Evolutionary conservation across 768 basidiomycete species (phyloP).

Genomic region (Gyrodon lividus): DNA sequence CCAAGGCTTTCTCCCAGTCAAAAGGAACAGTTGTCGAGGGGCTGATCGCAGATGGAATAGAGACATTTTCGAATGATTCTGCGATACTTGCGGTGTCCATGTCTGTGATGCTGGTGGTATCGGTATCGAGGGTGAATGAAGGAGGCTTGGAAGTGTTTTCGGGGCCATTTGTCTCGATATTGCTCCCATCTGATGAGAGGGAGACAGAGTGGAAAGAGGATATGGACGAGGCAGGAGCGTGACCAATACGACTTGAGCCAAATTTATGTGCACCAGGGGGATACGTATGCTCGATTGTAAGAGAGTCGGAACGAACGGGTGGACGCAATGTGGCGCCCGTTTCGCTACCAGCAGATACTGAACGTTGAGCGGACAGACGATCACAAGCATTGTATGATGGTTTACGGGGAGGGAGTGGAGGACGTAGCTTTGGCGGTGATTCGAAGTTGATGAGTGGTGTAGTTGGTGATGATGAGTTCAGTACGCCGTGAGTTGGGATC

Average conservation of each 20-base stretch:
- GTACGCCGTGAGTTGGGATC: not conserved
- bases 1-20: constrained; percentile 52
- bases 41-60: constrained; percentile 51
- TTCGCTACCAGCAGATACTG: constrained; percentile 16
- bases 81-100: constrained; percentile 56
- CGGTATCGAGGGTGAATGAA: constrained; percentile 47
- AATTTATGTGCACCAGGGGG: constrained; percentile 42
- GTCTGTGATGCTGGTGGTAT: constrained; percentile 35
- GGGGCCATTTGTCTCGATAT: constrained; percentile 16
- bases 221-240: constrained; percentile 66
- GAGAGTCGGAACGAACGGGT: constrained; percentile 43
- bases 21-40: constrained; percentile 47
- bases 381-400: constrained; percentile 51
- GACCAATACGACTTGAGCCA: constrained; percentile 37
- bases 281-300: constrained; percentile 60
- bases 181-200: constrained; percentile 61
- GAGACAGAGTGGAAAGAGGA: constrained; percentile 86
- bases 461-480: constrained; percentile 17
- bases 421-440: constrained; percentile 47
- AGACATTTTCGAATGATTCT: constrained; percentile 73
- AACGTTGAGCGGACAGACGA: constrained; percentile 33
- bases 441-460: constrained; percentile 58
- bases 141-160: constrained; percentile 34
- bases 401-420: constrained; percentile 68
- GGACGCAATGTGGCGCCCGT: constrained; percentile 20